Conservation (phyloP, 2,329 filamentous ascomycete genomes). For the Plectosphaerella plurivora region DNA sequence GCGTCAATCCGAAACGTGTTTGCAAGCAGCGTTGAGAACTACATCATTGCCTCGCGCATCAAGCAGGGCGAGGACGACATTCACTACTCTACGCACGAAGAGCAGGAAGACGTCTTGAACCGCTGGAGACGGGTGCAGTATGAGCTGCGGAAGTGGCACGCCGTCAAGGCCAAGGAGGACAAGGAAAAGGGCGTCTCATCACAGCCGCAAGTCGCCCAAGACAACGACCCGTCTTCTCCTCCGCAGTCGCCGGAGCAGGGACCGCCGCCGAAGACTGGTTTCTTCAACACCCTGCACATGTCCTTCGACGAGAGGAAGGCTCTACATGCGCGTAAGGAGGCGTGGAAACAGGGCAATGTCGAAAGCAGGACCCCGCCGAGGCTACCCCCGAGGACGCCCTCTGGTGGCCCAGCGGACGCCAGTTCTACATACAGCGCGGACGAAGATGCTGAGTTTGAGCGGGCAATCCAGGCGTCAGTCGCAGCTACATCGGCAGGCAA, state of each 20-base stretch:
- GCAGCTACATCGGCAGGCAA: slow-evolving; percentile 67
- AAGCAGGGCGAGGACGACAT: slow-evolving; percentile 70
- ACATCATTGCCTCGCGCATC: slow-evolving; percentile 73
- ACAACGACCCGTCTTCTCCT: no score
- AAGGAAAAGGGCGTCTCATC: slow-evolving; percentile 25
- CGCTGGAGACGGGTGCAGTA: slow-evolving; percentile 60
- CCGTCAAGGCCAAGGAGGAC: slow-evolving; percentile 43
- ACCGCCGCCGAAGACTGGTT: slow-evolving; percentile 35
- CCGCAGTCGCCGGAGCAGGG: slow-evolving; percentile 9
- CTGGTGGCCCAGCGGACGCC: slow-evolving; percentile 13
- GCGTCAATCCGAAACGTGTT: slow-evolving; percentile 70
- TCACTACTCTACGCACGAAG: slow-evolving; percentile 45
- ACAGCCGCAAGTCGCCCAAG: background rate
- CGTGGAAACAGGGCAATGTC: slow-evolving; percentile 30
- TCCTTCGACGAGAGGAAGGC: slow-evolving; percentile 48
- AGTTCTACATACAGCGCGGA: slow-evolving; percentile 4
- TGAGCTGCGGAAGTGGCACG: slow-evolving; percentile 57
- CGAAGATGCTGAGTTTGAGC: slow-evolving; percentile 62
- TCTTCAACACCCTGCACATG: slow-evolving; percentile 42
- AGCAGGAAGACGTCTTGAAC: slow-evolving; percentile 59
- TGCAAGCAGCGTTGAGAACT: slow-evolving; percentile 68
- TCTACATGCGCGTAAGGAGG: slow-evolving; percentile 41
- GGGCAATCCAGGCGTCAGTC: slow-evolving; percentile 67
- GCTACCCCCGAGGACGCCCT: slow-evolving; percentile 5
- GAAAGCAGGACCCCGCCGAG: slow-evolving; percentile 11